phyloP scores from a whole-genome alignment of 805 yeast genomes.

The Candida boleticola region DNA sequence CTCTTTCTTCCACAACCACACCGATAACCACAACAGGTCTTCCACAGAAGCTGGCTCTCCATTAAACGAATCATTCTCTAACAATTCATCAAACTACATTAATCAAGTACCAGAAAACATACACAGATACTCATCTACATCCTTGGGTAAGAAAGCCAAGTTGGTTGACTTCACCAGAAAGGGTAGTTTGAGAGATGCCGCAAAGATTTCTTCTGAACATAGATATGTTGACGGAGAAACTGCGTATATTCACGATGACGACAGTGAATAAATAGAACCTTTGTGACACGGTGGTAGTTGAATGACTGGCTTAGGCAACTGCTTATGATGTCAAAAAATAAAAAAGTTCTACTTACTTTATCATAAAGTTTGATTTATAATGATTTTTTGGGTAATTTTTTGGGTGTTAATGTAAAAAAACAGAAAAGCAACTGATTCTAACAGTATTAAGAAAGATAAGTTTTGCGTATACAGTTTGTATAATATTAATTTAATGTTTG shows the following conservation, averaged over 20 bases:
- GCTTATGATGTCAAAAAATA: too few species aligned
- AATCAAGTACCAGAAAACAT: neutral
- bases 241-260: constrained; percentile 34
- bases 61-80: neutral
- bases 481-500: constrained; percentile 4
- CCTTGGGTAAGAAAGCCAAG: constrained; percentile 33
- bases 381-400: too few species aligned
- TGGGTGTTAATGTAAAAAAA: too few species aligned
- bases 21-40: neutral
- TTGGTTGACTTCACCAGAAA: constrained; percentile 48
- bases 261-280: constrained; percentile 23
- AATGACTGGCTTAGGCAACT: neutral
- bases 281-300: neutral
- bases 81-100: neutral
- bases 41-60: neutral
- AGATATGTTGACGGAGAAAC: constrained; percentile 27
- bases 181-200: constrained; percentile 40
- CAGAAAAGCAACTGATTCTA: too few species aligned
- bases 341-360: too few species aligned
- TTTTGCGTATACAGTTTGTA: too few species aligned
- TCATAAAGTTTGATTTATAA: too few species aligned
- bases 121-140: constrained; percentile 13
- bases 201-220: constrained; percentile 22
- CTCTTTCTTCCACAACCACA: neutral
- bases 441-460: constrained; percentile 1